These are phyloP conservation scores for Abrus pulchellus DNA, from an alignment of 306 rosid genomes.

Conservation along the genomic window DNA sequence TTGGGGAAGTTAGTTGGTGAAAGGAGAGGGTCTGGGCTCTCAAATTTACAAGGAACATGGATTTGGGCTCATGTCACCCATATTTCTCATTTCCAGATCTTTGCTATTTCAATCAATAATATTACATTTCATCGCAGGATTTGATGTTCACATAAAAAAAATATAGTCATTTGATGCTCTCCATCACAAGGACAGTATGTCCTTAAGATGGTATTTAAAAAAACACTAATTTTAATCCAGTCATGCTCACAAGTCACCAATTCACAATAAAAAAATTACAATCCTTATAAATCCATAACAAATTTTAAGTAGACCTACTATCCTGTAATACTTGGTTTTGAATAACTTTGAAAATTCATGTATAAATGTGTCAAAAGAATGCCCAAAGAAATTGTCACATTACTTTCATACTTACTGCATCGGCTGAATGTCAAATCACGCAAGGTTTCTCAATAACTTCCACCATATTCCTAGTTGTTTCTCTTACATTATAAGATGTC, in stretches of 20 bases:
- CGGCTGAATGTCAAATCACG: not conserved
- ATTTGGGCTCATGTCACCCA: not conserved
- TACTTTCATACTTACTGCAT: not conserved
- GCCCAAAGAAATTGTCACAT: constrained; percentile 2
- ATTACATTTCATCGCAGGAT: not conserved
- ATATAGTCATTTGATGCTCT: constrained; percentile 28
- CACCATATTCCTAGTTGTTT: constrained; percentile 18
- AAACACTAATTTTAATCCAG: not conserved
- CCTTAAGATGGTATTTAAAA: constrained; percentile 1
- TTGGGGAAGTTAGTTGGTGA: not conserved
- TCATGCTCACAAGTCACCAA: not conserved
- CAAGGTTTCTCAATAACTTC: constrained; percentile 14
- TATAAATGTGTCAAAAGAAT: not conserved
- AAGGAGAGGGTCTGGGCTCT: not conserved
- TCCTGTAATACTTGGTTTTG: constrained; percentile 8
- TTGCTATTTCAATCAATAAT: constrained; percentile 11
- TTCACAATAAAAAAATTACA: not conserved
- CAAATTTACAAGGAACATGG: not conserved
- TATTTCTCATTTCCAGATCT: constrained; percentile 17
- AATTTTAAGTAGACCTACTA: constrained; percentile 1
- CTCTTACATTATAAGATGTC: not conserved
- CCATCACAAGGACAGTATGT: constrained; percentile 1
- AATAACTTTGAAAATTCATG: constrained; percentile 5
- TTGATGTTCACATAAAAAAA: constrained; percentile 10
- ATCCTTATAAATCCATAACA: constrained; percentile 19